Conservation (phyloP, 345 rosid species). For the Murraya koenigii region DNA sequence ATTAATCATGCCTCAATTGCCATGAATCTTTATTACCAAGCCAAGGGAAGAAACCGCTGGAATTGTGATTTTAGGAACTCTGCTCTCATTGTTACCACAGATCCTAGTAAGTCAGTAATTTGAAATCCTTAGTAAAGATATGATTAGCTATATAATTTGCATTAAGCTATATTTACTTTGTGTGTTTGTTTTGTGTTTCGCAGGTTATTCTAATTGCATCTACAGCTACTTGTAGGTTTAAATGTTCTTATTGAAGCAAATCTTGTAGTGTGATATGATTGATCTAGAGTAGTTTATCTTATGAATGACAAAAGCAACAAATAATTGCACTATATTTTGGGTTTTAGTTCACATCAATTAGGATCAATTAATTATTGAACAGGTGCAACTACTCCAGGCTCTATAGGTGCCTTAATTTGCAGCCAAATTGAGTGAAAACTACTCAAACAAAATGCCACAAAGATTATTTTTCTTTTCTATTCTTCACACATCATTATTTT, state of each 20-base stretch:
- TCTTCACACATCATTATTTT: no score
- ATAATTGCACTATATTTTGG: no score
- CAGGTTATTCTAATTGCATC: conserved; percentile 54
- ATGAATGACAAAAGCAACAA: background rate
- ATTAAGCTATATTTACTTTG: no score
- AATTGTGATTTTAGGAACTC: conserved; percentile 64
- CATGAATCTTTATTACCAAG: conserved; percentile 74
- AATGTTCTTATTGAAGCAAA: background rate
- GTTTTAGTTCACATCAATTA: background rate
- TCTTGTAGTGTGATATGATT: background rate
- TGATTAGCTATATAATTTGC: no score
- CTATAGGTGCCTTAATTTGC: no score
- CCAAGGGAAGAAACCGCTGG: conserved; percentile 60
- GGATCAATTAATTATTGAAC: background rate
- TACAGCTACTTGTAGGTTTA: conserved; percentile 25
- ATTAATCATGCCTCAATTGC: conserved; percentile 63
- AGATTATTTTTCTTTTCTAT: no score
- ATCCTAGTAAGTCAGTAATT: conserved; percentile 48
- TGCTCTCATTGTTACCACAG: conserved; percentile 50
- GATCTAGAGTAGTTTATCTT: background rate
- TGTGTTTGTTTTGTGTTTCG: background rate
- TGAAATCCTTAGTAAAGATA: no score
- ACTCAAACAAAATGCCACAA: no score
- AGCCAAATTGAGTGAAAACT: no score
- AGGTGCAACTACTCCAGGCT: no score